Base-by-base conservation (phyloP, 345 rosid genomes). In the Capsella bursapastoris region DNA sequence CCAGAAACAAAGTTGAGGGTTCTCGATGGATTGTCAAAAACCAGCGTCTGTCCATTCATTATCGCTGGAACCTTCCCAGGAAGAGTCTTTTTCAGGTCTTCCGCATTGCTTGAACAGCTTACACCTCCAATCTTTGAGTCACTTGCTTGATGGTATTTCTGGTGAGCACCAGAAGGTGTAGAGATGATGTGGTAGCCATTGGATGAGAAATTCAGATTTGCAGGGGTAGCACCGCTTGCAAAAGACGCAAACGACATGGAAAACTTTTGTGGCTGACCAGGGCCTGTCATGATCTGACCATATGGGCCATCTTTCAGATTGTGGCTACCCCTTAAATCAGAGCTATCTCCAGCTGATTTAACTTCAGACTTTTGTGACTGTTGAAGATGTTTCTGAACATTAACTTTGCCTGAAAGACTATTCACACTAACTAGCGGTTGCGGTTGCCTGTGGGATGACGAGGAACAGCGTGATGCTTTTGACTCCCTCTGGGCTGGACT, bases 1-100 rank as follows among this genome's bases (percentile, higher is more conserved):
- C 86, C 88, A 18, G 92, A 77, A 53, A 71, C 83, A 64, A 84
- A 84, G 79, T 78, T 82, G 28, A 84, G 85, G 32, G 79, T 80
- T 69, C 82, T 75, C 29, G 86, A 73, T 48, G 90, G 78, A 75
- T 84, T 79, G 64, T 86, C 87, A 63, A 86, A 86, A 73, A 77
- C 80, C 66, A 80, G 79, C 6, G 87, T 75, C 73, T 79, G 88
- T 16, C 78, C 90, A 18, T 57, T 74, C 40, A 72, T 44, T 9
- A 48, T 40, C 13, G 68, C 34, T 10, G 74, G 60, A 12, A 81
- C 44, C 81, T 80, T 83, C 64, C 86, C 85, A 4, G 52, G 31
- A 28, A 66, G 51, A 57, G 60, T 25, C 76, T 71, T 78, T 70
- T 77, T 87, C 11, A 64, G 78, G 59, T 83, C 86, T 14, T 81